A percentile compares a stretch with the other conserved stretches of the same genome.
Evolutionary conservation across 2,329 filamentous ascomycete species (phyloP).

Genomic region (Fusarium continuum): DNA sequence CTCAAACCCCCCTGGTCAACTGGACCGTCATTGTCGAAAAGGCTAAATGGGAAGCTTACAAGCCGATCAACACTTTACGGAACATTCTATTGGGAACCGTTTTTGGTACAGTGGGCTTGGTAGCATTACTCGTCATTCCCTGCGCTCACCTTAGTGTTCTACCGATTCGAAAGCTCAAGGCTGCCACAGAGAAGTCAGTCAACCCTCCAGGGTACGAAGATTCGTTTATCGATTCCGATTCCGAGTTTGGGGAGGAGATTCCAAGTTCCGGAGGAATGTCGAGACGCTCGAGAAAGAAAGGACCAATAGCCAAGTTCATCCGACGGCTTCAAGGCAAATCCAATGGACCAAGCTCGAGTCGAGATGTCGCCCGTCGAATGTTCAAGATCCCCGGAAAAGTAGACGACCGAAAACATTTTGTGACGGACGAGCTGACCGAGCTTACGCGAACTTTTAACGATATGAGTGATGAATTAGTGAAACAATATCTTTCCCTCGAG

Average conservation of each 20-base stretch:
- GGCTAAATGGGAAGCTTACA: conserved; percentile 75
- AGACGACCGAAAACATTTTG: conserved; percentile 74
- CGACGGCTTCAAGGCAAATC: conserved; percentile 50
- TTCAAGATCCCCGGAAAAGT: conserved; percentile 91
- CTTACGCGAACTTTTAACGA: conserved; percentile 88
- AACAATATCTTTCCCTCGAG: conserved; percentile 86
- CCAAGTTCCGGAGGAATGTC: conserved; percentile 55
- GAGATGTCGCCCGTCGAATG: conserved; percentile 58
- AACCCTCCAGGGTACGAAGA: conserved; percentile 69
- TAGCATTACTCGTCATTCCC: conserved; percentile 77
- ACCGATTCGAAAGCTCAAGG: conserved; percentile 79
- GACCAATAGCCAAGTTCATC: conserved; percentile 51
- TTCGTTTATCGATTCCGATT: conserved; percentile 54
- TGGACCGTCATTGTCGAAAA: conserved; percentile 89
- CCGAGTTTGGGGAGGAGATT: conserved; percentile 53
- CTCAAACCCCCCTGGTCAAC: conserved; percentile 73
- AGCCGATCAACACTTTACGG: conserved; percentile 77
- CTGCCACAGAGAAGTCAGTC: conserved; percentile 78
- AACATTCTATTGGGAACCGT: conserved; percentile 85
- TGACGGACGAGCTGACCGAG: conserved; percentile 88
- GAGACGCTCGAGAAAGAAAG: conserved; percentile 56
- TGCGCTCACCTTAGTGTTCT: conserved; percentile 83
- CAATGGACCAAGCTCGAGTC: conserved; percentile 45
- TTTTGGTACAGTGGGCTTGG: conserved; percentile 80
- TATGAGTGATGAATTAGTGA: conserved; percentile 89